Percentiles rank a stretch among this genome's conserved stretches.
Conservation (phyloP, 768 basidiomycete genomes). For the Kondoa malvinella region DNA sequence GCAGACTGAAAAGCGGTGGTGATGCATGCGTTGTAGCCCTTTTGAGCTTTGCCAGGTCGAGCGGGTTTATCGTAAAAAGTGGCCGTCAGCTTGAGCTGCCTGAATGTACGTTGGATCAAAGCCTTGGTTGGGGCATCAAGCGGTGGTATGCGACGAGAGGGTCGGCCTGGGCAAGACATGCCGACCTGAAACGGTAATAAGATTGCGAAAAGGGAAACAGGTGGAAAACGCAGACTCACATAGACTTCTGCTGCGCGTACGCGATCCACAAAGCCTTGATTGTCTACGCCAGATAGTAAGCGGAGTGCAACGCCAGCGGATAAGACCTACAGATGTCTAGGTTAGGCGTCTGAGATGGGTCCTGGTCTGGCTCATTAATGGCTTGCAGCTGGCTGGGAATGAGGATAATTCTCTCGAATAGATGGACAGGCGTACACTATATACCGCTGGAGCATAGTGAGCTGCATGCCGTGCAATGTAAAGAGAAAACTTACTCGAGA, state of each 20-base stretch:
- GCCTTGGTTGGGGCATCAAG: neutral
- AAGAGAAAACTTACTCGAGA: neutral
- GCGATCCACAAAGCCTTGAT: neutral
- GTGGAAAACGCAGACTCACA: neutral
- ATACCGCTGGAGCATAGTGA: too few relatives aligned
- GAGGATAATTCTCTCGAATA: neutral
- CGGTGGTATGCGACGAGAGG: neutral
- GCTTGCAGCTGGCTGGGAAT: neutral
- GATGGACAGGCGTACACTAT: too few relatives aligned
- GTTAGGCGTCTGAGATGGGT: neutral
- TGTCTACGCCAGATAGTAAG: neutral
- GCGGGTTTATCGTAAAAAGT: neutral
- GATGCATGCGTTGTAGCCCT: constrained; percentile 2
- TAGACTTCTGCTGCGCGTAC: neutral
- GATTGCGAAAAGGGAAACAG: neutral
- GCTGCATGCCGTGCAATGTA: too few relatives aligned
- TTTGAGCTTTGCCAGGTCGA: neutral
- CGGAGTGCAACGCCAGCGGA: neutral
- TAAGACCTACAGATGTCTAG: neutral
- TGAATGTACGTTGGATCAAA: neutral
- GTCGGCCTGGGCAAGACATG: neutral
- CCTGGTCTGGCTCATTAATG: neutral
- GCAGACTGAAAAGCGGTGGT: neutral
- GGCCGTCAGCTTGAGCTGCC: neutral
- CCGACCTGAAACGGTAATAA: neutral